phyloP scores from a whole-genome alignment of 345 rosid genomes.

The Nasturtium officinale region DNA sequence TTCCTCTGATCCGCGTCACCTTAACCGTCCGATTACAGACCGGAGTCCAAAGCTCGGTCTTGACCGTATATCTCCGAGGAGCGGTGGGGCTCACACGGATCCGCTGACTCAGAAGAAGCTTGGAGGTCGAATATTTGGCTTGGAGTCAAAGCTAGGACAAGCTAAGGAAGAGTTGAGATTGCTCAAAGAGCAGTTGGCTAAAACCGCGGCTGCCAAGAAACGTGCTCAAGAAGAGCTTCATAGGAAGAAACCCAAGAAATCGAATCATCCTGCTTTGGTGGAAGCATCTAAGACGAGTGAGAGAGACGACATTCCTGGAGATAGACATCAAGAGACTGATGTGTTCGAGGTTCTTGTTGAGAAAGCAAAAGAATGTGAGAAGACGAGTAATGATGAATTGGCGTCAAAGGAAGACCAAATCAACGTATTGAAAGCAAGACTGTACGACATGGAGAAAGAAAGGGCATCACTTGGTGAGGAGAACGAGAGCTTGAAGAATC shows the following conservation, averaged over 20 bases:
- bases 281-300: background rate
- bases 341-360: slow-evolving; percentile 63
- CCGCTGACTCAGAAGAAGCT: slow-evolving; percentile 71
- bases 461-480: slow-evolving; percentile 43
- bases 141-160: slow-evolving; percentile 86
- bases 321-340: slow-evolving; percentile 58
- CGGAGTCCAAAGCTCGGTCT: slow-evolving; percentile 60
- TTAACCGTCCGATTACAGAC: slow-evolving; percentile 55
- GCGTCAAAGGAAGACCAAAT: slow-evolving; percentile 55
- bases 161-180: slow-evolving; percentile 79
- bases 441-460: slow-evolving; percentile 63
- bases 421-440: slow-evolving; percentile 50
- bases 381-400: slow-evolving; percentile 15
- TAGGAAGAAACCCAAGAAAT: slow-evolving; percentile 57
- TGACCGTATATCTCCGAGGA: slow-evolving; percentile 74
- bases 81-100: slow-evolving; percentile 53
- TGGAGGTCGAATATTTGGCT: slow-evolving; percentile 76
- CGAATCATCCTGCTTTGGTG: slow-evolving; percentile 13
- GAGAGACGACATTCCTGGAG: slow-evolving; percentile 48
- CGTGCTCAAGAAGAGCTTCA: slow-evolving; percentile 64
- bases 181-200: slow-evolving; percentile 70
- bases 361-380: slow-evolving; percentile 25
- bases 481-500: slow-evolving; percentile 59
- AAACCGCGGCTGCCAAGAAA: slow-evolving; percentile 79
- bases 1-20: slow-evolving; percentile 58